Base-by-base conservation (phyloP, 352 stramenopile genomes). In the Phytopythium sindhum region DNA sequence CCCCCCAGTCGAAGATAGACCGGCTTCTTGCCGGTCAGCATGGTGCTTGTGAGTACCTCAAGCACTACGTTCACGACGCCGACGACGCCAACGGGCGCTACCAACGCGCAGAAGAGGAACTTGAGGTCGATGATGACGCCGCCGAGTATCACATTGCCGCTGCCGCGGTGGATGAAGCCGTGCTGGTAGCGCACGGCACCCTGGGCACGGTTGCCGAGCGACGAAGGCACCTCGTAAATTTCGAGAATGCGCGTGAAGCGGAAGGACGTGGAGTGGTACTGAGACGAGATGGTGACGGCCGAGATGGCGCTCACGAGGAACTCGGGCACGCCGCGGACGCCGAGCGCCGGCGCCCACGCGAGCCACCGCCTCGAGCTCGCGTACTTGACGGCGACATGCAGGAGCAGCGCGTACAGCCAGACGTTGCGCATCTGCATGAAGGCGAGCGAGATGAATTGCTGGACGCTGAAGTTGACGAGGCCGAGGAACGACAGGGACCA, bases 401-500 rank as follows among this genome's bases (percentile, higher is more conserved):
- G 71, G 3, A 66, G 11, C 12, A 84, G 23, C 2, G 72, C 66
- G 12, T 81, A 65, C 9, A 81, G 50, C 80, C 70, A 86, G 10
- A 82, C 72, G 12, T 64, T 78, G 0, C 74, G 72, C 71, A 86
- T 86, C 23, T 81, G 78, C 0, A 80, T 70, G 1, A 74, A 67
- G 0, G 74, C 69, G 15, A 77, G 65, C 0, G 61, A 61, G 11
- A 81, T 55, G 12, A 83, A 78, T 0, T 73, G 56, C 3, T 61
- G 31, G 17, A 76, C 11, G 8, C 64, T 61, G 24, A 81, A 66
- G 26, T 70, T 44, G 10, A 78, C 54, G 10, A 76, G 33, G 0
- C 78, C 77, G 2, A 54, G 56, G 12, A 72, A 29, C 0, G 75
- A 74, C 17, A 65, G 73, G 60, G 76, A 83, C 9, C 72, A 53